Evolutionary conservation across 441 rosid genomes (phyloP), one percentile per base, ranked within the genome.

Genomic region (Aquilaria agallochum): DNA sequence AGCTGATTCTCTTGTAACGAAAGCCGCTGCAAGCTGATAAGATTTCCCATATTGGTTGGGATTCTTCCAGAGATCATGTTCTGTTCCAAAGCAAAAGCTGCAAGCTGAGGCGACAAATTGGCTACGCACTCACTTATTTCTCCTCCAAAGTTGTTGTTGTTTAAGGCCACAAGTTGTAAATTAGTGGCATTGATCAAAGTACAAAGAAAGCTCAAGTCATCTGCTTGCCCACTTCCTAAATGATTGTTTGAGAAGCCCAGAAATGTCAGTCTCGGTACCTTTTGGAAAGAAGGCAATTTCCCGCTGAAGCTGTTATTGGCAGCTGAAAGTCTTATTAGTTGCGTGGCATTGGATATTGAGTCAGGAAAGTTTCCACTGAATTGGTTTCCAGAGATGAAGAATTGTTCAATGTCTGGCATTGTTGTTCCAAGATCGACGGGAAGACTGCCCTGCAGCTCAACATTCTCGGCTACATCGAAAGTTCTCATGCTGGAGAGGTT

Each of bases 341-440:
- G 54, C 9, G 77, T 60, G 32, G 76, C 80, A 67, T 78, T 81
- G 8, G 77, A 36, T 56, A 81, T 60, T 10, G 83, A 78, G 12
- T 32, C 42, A 15, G 83, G 85, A 40, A 81, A 71, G 2, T 47
- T 9, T 15, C 83, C 80, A 7, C 68, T 73, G 51, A 81, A 71
- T 32, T 62, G 13, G 70, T 78, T 78, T 6, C 6, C 68, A 3
- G 72, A 72, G 9, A 75, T 71, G 1, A 56, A 58, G 69, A 78
- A 78, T 32, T 47, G 0, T 55, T 31, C 0, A 0, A 81, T 72
- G 40, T 46, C 36, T 20, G 81, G 86, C 54, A 81, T 63, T 7
- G 46, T 76, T 4, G 73, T 58, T 50, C 77, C 83, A 62, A 78
- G 47, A 66, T 75, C 55, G 31, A 66, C 32, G 0, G 80, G 83